Evolutionary conservation across 177 flowering plant species (phyloP).

Genomic region (Vitis hybrid): DNA sequence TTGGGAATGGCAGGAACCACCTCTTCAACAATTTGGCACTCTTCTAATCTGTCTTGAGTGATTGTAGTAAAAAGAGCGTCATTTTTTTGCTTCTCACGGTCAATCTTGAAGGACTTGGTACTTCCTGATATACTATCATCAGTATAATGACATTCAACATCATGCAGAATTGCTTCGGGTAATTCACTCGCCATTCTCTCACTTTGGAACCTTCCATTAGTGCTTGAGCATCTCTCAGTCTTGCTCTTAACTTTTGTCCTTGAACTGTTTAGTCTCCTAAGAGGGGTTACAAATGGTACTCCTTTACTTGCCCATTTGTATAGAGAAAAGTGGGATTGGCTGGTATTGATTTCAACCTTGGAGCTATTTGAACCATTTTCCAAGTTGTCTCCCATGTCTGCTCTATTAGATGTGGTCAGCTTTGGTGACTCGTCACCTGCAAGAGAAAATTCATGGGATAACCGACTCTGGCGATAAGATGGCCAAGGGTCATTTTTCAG

Average conservation of each 20-base stretch:
- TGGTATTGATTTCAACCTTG: slow-evolving; percentile 17
- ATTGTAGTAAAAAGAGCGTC: slow-evolving; percentile 1
- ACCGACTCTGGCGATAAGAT: slow-evolving; percentile 31
- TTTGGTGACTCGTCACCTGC: slow-evolving; percentile 24
- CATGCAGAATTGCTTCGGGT: slow-evolving; percentile 14
- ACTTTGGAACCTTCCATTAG: slow-evolving; percentile 21
- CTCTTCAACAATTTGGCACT: slow-evolving; percentile 20
- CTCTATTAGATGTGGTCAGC: slow-evolving; percentile 13
- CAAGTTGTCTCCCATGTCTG: slow-evolving; percentile 16
- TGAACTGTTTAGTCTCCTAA: slow-evolving; percentile 31
- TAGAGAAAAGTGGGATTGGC: slow-evolving; percentile 83
- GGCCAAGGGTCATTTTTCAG: slow-evolving; percentile 22
- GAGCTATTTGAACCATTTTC: slow-evolving; percentile 21
- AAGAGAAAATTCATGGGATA: slow-evolving; percentile 33
- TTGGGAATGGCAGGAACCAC: slow-evolving; percentile 12
- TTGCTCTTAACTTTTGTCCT: slow-evolving; percentile 29
- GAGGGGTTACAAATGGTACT: slow-evolving; percentile 44
- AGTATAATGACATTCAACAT: background rate
- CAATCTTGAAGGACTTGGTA: slow-evolving; percentile 8
- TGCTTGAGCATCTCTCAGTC: slow-evolving; percentile 22
- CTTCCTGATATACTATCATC: background rate
- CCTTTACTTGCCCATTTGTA: slow-evolving; percentile 88
- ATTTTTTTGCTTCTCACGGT: slow-evolving; percentile 1
- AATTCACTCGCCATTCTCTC: slow-evolving; percentile 18
- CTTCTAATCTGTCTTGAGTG: slow-evolving; percentile 9